phyloP scores from a whole-genome alignment of 345 rosid species.

The Corchorus capsularis region DNA sequence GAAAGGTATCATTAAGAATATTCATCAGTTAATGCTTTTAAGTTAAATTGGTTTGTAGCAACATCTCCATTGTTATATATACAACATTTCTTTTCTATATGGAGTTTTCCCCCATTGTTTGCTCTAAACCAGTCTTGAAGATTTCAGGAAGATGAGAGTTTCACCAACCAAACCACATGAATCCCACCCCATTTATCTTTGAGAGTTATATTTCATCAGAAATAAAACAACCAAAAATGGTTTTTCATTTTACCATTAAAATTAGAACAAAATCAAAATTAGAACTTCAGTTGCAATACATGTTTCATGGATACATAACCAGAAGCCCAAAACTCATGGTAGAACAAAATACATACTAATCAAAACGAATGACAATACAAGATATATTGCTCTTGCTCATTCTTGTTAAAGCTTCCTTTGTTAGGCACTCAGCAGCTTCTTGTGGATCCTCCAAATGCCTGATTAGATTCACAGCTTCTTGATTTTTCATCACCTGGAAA shows the following conservation, averaged over 20 bases:
- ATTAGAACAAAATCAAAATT: no score
- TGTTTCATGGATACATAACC: not conserved
- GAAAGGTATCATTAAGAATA: not conserved
- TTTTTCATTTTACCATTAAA: no score
- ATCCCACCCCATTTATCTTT: no score
- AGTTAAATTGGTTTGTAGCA: not conserved
- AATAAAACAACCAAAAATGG: no score
- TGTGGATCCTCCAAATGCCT: conserved; percentile 65
- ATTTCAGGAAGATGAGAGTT: no score
- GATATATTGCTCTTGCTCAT: conserved; percentile 63
- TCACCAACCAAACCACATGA: no score
- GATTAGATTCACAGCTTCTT: conserved; percentile 68
- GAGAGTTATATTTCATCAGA: no score
- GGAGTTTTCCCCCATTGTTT: no score
- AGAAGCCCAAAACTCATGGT: not conserved
- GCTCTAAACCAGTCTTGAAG: no score
- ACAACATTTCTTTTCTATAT: no score
- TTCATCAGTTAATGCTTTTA: not conserved
- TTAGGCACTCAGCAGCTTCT: conserved; percentile 68
- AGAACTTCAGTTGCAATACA: not conserved
- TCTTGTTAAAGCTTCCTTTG: conserved; percentile 64
- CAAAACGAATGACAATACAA: conserved; percentile 62
- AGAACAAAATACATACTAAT: conserved; percentile 14
- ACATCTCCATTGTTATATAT: not conserved
- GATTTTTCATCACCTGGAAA: conserved; percentile 67